These are phyloP conservation scores for Orbilia ellipsospora DNA, from an alignment of 2,329 filamentous ascomycete genomes.

Conservation along the genomic window DNA sequence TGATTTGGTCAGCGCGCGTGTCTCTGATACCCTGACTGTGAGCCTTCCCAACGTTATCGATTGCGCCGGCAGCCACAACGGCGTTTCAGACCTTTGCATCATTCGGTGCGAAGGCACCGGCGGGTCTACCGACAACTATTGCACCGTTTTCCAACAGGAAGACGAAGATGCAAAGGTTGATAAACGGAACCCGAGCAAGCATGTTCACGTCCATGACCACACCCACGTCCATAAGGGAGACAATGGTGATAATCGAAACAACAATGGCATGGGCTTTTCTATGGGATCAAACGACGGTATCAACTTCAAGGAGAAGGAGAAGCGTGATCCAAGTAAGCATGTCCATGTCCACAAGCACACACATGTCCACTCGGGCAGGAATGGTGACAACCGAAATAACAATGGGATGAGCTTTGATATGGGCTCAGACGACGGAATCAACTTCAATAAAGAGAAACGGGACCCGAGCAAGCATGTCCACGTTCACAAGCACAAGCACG, in stretches of 20 bases:
- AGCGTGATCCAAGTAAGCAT: too few species aligned
- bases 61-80: background rate
- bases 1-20: background rate
- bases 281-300: slow-evolving; percentile 6
- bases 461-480: too few species aligned
- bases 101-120: background rate
- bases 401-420: too few species aligned
- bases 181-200: slow-evolving; percentile 10
- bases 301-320: background rate
- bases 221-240: too few species aligned
- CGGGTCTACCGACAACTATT: background rate
- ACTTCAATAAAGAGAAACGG: too few species aligned
- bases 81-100: background rate
- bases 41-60: background rate
- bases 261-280: slow-evolving; percentile 16
- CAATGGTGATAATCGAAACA: slow-evolving; percentile 11
- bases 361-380: too few species aligned
- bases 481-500: too few species aligned
- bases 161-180: slow-evolving; percentile 8
- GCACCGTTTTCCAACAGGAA: slow-evolving; percentile 5
- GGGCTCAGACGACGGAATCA: too few species aligned
- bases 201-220: background rate
- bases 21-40: background rate
- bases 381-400: too few species aligned
- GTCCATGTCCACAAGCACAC: too few species aligned